Conservation (phyloP, 192 early-diverging fungal species). For the Rhizoclosmatium sp. region DNA sequence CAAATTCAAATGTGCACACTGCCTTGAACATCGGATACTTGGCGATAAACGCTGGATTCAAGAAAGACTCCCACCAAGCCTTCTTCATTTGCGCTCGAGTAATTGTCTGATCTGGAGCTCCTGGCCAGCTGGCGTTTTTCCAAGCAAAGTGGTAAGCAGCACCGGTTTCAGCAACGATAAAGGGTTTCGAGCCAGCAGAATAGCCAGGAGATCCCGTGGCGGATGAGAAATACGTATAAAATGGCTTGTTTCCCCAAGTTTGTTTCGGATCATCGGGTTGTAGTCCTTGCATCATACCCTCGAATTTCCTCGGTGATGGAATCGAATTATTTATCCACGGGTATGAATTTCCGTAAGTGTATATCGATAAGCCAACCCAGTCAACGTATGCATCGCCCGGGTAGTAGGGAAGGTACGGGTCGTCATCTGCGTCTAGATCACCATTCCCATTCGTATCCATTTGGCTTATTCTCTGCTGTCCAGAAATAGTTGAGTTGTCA, state of each 20-base stretch:
- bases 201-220: background rate
- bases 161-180: constrained; percentile 32
- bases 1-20: constrained; percentile 30
- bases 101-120: background rate
- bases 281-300: background rate
- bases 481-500: background rate
- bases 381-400: constrained; percentile 43
- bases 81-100: constrained; percentile 31
- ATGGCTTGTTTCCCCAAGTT: constrained; percentile 17
- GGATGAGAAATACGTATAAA: constrained; percentile 7
- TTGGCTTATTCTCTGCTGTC: background rate
- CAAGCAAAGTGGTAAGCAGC: constrained; percentile 35
- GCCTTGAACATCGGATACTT: constrained; percentile 40
- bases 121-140: background rate
- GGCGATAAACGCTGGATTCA: constrained; percentile 15
- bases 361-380: constrained; percentile 32
- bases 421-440: background rate
- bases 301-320: background rate
- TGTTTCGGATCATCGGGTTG: background rate
- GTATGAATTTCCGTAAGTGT: constrained; percentile 10
- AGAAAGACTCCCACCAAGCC: constrained; percentile 38
- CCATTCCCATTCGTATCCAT: constrained; percentile 29
- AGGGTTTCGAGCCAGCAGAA: constrained; percentile 17
- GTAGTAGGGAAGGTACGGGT: constrained; percentile 32
- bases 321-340: constrained; percentile 10